phyloP scores from a whole-genome alignment of 2,329 filamentous ascomycete species.

The Seiridium unicorne region DNA sequence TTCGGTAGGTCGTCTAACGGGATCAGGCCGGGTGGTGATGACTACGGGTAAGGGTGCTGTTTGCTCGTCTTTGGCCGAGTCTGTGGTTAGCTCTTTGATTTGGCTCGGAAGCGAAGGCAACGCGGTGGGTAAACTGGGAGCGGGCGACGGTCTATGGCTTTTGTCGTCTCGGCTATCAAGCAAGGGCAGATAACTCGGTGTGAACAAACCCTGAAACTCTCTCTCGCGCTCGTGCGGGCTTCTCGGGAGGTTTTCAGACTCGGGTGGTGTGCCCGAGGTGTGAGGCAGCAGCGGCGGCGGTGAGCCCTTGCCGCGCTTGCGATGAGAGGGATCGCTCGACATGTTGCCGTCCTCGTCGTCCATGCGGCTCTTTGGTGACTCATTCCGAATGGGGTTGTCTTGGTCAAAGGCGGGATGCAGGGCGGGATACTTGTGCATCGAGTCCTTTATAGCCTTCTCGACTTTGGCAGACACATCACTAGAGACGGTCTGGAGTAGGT shows the following conservation, averaged over 20 bases:
- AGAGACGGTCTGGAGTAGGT: conserved; percentile 47
- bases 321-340: conserved; percentile 1
- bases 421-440: conserved; percentile 42
- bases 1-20: conserved; percentile 41
- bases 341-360: conserved; percentile 6
- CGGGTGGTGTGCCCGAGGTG: conserved; percentile 28
- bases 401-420: conserved; percentile 36
- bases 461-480: conserved; percentile 45
- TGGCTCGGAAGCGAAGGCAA: conserved; percentile 14
- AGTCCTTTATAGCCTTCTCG: conserved; percentile 43
- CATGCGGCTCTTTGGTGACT: conserved; percentile 25
- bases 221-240: conserved; percentile 54
- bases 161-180: conserved; percentile 45
- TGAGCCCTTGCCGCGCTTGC: conserved; percentile 23
- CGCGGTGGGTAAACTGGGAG: conserved; percentile 11
- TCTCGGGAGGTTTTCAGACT: conserved; percentile 32
- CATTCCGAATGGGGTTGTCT: conserved; percentile 21
- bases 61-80: conserved; percentile 16
- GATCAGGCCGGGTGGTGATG: conserved; percentile 27
- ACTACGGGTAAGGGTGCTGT: conserved; percentile 10
- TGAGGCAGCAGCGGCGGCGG: conserved; percentile 39
- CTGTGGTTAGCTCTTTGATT: conserved; percentile 26
- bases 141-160: conserved; percentile 20
- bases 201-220: conserved; percentile 63
- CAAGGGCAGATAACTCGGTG: conserved; percentile 60